These are phyloP conservation scores for Trichoderma asperelloides DNA, from an alignment of 495 filamentous ascomycete genomes.

Conservation along the genomic window DNA sequence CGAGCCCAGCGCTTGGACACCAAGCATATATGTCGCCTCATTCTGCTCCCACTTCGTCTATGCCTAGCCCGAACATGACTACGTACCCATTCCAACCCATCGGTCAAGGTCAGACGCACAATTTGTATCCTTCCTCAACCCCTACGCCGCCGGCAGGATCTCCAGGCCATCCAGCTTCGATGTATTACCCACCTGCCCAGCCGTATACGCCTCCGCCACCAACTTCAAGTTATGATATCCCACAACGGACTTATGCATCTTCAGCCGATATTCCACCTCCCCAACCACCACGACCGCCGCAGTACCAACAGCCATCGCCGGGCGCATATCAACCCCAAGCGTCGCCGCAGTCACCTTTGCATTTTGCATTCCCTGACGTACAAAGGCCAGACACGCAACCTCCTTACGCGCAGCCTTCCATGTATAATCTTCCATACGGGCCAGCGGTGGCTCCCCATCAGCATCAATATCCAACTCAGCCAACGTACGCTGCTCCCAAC, in stretches of 20 bases:
- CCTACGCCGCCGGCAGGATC: background rate
- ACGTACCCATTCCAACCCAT: background rate
- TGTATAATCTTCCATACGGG: background rate
- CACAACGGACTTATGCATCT: background rate
- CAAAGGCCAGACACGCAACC: background rate
- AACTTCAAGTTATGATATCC: background rate
- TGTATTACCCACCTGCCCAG: background rate
- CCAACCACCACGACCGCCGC: background rate
- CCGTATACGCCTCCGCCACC: background rate
- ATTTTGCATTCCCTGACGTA: background rate
- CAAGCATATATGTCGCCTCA: background rate
- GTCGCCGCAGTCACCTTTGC: background rate
- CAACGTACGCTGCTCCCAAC: background rate
- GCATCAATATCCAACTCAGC: background rate
- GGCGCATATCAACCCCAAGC: background rate
- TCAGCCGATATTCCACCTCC: background rate
- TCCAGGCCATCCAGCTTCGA: background rate
- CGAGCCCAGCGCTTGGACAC: background rate
- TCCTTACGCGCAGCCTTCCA: background rate
- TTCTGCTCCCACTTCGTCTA: background rate
- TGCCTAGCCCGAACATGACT: background rate
- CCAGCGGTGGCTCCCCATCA: background rate
- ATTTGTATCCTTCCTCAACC: background rate
- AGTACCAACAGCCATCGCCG: background rate
- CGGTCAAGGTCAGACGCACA: background rate